Base-by-base conservation (phyloP, 2,329 filamentous ascomycete genomes). In the Eutypella sp. region DNA sequence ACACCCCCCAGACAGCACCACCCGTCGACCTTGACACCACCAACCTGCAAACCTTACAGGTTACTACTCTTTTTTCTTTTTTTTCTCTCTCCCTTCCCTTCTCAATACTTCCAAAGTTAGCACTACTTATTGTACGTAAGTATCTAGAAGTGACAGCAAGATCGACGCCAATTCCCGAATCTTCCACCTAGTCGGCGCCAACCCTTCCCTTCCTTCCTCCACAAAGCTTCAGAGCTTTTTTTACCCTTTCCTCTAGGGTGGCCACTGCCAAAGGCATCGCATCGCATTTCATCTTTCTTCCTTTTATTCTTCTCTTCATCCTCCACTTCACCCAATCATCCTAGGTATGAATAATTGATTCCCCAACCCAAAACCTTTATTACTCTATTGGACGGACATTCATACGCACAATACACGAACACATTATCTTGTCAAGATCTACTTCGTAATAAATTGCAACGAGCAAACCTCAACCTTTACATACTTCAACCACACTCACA, bases 181-280 rank as follows among this genome's bases (percentile, higher is more conserved):
- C 47, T 48, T 48, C 47, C 43, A 48, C 41, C 47, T 43, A 16
- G 31, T 43, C 42, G 39, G 34, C n/a, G n/a, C n/a, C n/a, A n/a
- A n/a, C n/a, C n/a, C n/a, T n/a, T n/a, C n/a, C n/a, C 37, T 40
- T 25, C 34, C 15, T 42, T 19, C 39, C n/a, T 31, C n/a, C n/a
- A 38, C 40, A 7, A 40, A 38, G 36, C 36, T 22, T 20, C 29
- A 16, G 37, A 38, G 19, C 27, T 18, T 22, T 20, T 40, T 36
- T 23, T 37, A 37, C 9, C 11, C 42, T 22, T 27, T 29, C 20
- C 38, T 20, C n/a, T 31, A 27, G 20, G 25, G n/a, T 10, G 13
- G 22, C 19, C 18, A 31, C 15, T 10, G 27, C 40, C 15, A 29
- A 18, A 10, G 16, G 9, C 34, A n/a, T 18, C 15, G 15, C 3